Evolutionary conservation across 2,329 filamentous ascomycete genomes (phyloP).

Genomic region (Blastomyces percursus): DNA sequence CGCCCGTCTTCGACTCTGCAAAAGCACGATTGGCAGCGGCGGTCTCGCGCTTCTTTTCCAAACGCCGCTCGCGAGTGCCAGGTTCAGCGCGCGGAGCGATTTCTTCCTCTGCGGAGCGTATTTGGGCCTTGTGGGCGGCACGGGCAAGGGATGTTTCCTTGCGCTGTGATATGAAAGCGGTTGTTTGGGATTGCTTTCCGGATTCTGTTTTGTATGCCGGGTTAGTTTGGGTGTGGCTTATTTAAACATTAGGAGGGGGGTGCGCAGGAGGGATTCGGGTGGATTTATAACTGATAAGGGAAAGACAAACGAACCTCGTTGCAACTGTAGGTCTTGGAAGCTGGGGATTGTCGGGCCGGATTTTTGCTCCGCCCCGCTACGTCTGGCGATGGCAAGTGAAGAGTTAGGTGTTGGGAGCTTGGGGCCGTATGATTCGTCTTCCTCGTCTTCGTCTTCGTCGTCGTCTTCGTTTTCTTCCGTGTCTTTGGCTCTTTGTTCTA

Average conservation of each 20-base stretch:
- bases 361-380: slow-evolving; percentile 14
- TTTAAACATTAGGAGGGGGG: slow-evolving; percentile 10
- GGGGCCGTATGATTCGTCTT: slow-evolving; percentile 55
- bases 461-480: slow-evolving; percentile 17
- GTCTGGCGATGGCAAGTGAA: slow-evolving; percentile 15
- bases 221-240: slow-evolving; percentile 17
- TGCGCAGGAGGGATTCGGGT: slow-evolving; percentile 1
- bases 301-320: slow-evolving; percentile 23
- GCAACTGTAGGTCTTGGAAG: slow-evolving; percentile 59
- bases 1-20: slow-evolving; percentile 44
- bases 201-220: slow-evolving; percentile 21
- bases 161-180: slow-evolving; percentile 53
- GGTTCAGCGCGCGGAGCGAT: slow-evolving; percentile 71
- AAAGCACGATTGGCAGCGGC: slow-evolving; percentile 66
- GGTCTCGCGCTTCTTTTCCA: slow-evolving; percentile 72
- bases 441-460: slow-evolving; percentile 38
- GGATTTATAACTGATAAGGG: not conserved
- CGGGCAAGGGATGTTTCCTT: slow-evolving; percentile 57
- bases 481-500: not conserved
- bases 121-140: slow-evolving; percentile 23
- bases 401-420: slow-evolving; percentile 32
- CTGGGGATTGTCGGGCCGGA: slow-evolving; percentile 56
- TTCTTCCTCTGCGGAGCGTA: slow-evolving; percentile 49
- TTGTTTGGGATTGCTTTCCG: slow-evolving; percentile 41
- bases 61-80: slow-evolving; percentile 66